Evolutionary conservation across 2,329 filamentous ascomycete genomes (phyloP), one percentile per base, ranked within the genome.

Genomic region (Orbilia oligospora): DNA sequence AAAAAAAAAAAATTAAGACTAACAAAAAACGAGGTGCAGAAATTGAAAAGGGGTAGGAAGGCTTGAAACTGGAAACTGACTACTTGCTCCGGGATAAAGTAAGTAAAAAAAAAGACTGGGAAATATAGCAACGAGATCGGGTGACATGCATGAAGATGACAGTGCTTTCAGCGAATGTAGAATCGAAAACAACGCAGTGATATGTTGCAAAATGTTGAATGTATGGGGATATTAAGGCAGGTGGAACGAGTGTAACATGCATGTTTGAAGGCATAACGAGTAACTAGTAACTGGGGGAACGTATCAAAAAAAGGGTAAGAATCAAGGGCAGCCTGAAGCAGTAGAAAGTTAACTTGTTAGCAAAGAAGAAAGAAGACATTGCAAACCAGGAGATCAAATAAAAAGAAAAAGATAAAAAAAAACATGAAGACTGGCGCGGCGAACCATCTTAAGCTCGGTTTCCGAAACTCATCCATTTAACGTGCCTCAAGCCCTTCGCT

Each of bases 391-490:
- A 65, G 18, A 20, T 14, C 1, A 38, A 58, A n/a, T 27, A 8
- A 20, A 51, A 46, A 8, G 12, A 51, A 46, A 58, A 66, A 44
- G 27, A 49, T 16, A 68, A 53, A 18, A 56, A 68, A 53, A 18
- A 56, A 30, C 8, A 16, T 20, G 46, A 65, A 56, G 33, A 41
- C 27, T 44, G 20, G 70, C 49, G 24, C 30, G 20, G 70, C 49
- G 24, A 41, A 73, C 30, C 46, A 44, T 48, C 41, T 67, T 65
- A 70, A 49, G 30, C 33, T 48, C 70, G 48, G 27, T 63, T 75
- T n/a, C 61, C 65, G 22, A 73, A 73, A 20, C 75, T 65, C 76
- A 79, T 73, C 76, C 76, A 79, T 38, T 79, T 79, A 66, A 79
- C 76, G 41, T 79, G 76, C 22, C 76, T 66, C 24, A 79, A 36